Percentiles rank a stretch among this genome's conserved stretches.
These are phyloP conservation scores for Endothia cerciana DNA, from an alignment of 2,329 filamentous ascomycete species.

Conservation along the genomic window DNA sequence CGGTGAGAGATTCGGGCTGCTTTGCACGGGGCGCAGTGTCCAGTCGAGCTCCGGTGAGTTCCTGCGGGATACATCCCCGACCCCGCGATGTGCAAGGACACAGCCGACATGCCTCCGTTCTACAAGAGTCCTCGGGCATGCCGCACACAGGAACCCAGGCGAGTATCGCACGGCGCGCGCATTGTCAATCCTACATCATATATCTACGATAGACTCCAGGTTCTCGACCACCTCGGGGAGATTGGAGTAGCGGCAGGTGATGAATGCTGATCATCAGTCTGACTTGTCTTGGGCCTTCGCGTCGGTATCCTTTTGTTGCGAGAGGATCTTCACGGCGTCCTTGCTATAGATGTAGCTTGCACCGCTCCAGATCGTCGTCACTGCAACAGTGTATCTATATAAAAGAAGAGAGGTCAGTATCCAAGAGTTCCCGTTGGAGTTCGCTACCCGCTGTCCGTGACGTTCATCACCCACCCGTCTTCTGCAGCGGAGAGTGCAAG, in stretches of 20 bases:
- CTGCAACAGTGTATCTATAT: constrained; percentile 77
- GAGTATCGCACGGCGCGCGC: not conserved
- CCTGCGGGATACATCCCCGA: not conserved
- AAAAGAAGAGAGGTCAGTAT: not conserved
- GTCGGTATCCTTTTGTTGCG: constrained; percentile 37
- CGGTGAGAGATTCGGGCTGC: too few species aligned
- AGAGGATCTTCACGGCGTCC: constrained; percentile 86
- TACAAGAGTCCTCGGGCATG: not conserved
- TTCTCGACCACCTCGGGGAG: not conserved
- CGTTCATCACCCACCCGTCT: not conserved
- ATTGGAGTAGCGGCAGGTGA: not conserved
- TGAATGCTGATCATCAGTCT: not conserved
- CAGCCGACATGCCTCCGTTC: not conserved
- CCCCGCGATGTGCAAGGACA: not conserved
- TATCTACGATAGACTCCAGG: not conserved
- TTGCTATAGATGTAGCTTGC: constrained; percentile 90
- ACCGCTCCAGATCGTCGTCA: constrained; percentile 91
- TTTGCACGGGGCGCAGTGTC: too few species aligned
- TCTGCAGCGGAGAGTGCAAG: not conserved
- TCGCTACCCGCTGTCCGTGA: not conserved
- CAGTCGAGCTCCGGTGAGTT: not conserved
- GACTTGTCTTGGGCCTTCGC: constrained; percentile 30
- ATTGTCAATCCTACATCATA: not conserved
- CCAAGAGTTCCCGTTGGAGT: not conserved
- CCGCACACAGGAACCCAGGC: not conserved